A percentile compares a stretch with the other conserved stretches of the same genome.
Conservation (phyloP, 1,284 basidiomycete genomes). For the Irpex lacteus region DNA sequence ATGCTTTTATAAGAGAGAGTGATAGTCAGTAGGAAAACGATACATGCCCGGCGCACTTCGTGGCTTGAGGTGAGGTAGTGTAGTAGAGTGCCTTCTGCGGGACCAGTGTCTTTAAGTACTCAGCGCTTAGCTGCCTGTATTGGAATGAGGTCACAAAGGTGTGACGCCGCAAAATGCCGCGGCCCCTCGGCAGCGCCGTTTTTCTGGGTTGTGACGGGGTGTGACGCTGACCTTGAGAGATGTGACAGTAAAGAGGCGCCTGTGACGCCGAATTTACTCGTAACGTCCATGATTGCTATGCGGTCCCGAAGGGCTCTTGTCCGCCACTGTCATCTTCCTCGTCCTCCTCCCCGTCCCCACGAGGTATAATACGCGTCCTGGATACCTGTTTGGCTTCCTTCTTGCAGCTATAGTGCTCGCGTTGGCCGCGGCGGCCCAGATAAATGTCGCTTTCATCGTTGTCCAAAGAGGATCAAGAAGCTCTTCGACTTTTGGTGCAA, state of each 20-base stretch:
- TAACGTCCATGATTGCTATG: background rate
- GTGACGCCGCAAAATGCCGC: background rate
- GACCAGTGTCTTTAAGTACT: too few relatives aligned
- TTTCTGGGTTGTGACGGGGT: background rate
- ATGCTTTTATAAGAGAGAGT: background rate
- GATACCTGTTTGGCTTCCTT: background rate
- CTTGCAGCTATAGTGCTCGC: background rate
- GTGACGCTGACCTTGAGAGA: too few relatives aligned
- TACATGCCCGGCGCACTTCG: background rate
- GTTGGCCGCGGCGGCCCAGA: conserved; percentile 23
- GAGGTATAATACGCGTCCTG: background rate
- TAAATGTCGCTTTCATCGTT: conserved; percentile 22
- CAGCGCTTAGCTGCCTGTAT: background rate
- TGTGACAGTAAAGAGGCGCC: background rate
- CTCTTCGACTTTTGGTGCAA: conserved; percentile 80
- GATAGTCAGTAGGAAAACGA: background rate
- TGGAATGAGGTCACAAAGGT: background rate
- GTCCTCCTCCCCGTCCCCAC: background rate
- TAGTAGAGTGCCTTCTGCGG: too few relatives aligned
- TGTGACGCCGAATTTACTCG: background rate
- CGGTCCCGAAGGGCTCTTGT: background rate
- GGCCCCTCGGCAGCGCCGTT: background rate
- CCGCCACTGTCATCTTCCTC: conserved; percentile 6
- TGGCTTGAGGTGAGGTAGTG: too few relatives aligned
- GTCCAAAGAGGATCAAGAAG: conserved; percentile 73